Base-by-base conservation (phyloP, 257 asterid genomes). In the Osmanthus fragrans region DNA sequence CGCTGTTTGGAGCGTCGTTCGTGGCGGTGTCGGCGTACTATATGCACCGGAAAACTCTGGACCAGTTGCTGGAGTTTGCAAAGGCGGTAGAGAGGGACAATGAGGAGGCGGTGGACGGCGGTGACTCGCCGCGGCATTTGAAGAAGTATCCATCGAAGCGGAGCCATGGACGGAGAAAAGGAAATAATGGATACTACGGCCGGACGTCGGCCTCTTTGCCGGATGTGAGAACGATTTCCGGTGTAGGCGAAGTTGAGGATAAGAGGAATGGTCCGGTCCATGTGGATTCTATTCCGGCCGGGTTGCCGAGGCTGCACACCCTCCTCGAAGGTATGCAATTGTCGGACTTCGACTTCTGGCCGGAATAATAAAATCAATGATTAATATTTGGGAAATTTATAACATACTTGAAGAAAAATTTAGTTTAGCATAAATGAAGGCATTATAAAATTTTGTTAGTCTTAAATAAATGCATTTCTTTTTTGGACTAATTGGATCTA, bases 1-100 rank as follows among this genome's bases (percentile, higher is more conserved):
- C 99, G 39, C 89, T 94, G 36, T 80, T 94, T 23, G 99, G 99
- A 58, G 99, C 97, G 15, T 94, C 99, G 47, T 82, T 90, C 39
- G 95, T 94, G 18, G 99, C 99, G 16, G 91, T 91, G 3, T 94
- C 99, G 63, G 99, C 97, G 1, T 94, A 88, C 75, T 92, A 91
- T 84, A 92, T 94, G 97, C 97, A 94, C 87, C 82, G 92, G 75
- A 91, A 88, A 85, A 94, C 97, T 80, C 91, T 94, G 34, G 87
- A 87, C 79, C 99, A 94, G 88, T 73, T 94, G 80, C 86, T 89
- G 34, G 95, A 90, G 92, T 88, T 91, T 37, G 94, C 94, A 2
- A 94, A 87, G 85, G 82, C 90, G 66, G 85, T 92, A 18, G 98
- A 94, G 85, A 89, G 90, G 80, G 94, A 86, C 39, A 79, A 81